A percentile compares a stretch with the other conserved stretches of the same genome.
Conservation (phyloP, 1,139 yeast species). For the Taphrina populina region DNA sequence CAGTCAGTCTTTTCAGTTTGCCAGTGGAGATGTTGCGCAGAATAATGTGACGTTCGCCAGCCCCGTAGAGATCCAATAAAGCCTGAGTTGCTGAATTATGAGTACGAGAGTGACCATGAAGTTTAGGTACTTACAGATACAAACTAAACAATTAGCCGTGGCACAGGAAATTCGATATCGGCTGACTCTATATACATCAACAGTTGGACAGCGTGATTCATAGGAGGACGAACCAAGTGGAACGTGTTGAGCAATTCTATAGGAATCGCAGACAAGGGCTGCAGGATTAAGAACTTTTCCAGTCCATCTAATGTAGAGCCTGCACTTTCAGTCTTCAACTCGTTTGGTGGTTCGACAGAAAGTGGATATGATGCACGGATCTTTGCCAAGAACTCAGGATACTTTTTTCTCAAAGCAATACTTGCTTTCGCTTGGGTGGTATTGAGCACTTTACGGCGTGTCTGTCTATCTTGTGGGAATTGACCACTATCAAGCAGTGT, state of each 20-base stretch:
- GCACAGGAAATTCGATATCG: too few species aligned
- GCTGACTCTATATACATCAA: too few species aligned
- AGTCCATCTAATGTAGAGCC: slow-evolving; percentile 5
- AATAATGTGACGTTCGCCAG: slow-evolving; percentile 10
- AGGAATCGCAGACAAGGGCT: slow-evolving; percentile 8
- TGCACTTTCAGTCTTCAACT: slow-evolving; percentile 2
- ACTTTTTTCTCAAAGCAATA: slow-evolving; percentile 3
- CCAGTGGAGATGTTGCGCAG: slow-evolving; percentile 17
- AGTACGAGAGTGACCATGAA: background rate
- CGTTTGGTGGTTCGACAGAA: background rate
- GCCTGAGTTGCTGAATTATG: slow-evolving; percentile 3
- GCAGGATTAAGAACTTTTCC: slow-evolving; percentile 1
- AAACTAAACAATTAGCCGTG: slow-evolving; percentile 5
- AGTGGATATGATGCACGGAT: background rate
- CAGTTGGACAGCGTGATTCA: too few species aligned
- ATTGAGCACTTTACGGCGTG: slow-evolving; percentile 4
- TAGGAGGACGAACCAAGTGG: slow-evolving; percentile 17
- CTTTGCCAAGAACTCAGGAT: background rate
- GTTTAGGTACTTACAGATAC: slow-evolving; percentile 2
- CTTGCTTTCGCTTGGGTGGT: slow-evolving; percentile 17
- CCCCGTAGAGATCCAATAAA: slow-evolving; percentile 14
- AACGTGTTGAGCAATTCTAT: slow-evolving; percentile 16
- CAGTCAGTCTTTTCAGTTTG: slow-evolving; percentile 13
- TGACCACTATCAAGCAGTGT: background rate
- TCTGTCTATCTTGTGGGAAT: slow-evolving; percentile 11